Conservation (phyloP, 192 early-diverging fungal genomes). For the Pecoramyces ruminantium region DNA sequence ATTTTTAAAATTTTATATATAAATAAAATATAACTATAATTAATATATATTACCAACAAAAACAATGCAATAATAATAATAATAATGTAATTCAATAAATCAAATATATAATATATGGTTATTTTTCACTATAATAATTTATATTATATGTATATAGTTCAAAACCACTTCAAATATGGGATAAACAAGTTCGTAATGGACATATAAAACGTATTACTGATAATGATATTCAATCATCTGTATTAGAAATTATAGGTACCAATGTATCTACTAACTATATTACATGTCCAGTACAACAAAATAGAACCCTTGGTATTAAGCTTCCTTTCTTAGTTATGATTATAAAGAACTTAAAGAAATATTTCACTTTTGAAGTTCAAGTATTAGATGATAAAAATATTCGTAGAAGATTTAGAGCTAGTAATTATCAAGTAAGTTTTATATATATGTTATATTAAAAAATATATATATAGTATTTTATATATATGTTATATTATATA, state of each 20-base stretch:
- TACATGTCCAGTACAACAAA: conserved; percentile 54
- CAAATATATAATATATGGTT: background rate
- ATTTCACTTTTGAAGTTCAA: conserved; percentile 85
- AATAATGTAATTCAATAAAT: no score
- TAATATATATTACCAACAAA: no score
- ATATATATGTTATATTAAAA: no score
- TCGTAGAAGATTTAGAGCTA: conserved; percentile 64
- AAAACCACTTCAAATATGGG: conserved; percentile 58
- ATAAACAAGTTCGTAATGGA: conserved; percentile 42
- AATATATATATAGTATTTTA: background rate
- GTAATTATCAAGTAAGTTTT: conserved; percentile 70
- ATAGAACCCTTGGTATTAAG: conserved; percentile 75
- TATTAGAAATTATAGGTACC: conserved; percentile 61
- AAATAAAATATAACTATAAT: no score
- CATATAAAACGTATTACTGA: conserved; percentile 66
- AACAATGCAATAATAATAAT: no score
- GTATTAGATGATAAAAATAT: conserved; percentile 68
- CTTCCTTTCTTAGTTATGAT: conserved; percentile 75
- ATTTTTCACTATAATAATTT: no score
- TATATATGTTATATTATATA: no score
- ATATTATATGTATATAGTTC: conserved; percentile 16
- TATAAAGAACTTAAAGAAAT: conserved; percentile 75
- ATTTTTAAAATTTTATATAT: no score
- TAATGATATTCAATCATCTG: conserved; percentile 62
- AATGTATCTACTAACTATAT: conserved; percentile 78